These are phyloP conservation scores for Colletotrichum orchidophilum DNA, from an alignment of 2,329 filamentous ascomycete genomes.

Conservation along the genomic window DNA sequence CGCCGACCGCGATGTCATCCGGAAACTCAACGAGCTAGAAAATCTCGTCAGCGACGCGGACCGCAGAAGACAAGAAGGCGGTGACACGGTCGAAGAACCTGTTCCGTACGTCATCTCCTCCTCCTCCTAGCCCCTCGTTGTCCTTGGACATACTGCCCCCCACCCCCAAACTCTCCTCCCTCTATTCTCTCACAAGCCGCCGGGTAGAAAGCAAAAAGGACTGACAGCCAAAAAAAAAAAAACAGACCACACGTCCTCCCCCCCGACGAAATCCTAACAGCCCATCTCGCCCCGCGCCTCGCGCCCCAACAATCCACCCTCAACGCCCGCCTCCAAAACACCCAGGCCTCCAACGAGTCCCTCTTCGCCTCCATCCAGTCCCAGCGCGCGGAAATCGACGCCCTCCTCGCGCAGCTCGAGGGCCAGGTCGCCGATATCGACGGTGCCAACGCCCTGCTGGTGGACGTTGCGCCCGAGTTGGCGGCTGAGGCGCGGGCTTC, in stretches of 20 bases:
- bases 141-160: no score
- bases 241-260: conserved; percentile 65
- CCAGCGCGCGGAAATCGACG: conserved; percentile 65
- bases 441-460: conserved; percentile 60
- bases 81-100: conserved; percentile 42
- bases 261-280: conserved; percentile 59
- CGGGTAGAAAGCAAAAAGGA: background rate
- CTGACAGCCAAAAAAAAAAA: background rate
- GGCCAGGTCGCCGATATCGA: conserved; percentile 63
- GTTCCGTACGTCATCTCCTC: conserved; percentile 52
- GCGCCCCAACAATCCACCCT: conserved; percentile 63
- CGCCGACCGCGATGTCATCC: conserved; percentile 60
- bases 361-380: conserved; percentile 60
- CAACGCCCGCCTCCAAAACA: conserved; percentile 65
- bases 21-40: conserved; percentile 68
- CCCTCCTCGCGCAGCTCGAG: conserved; percentile 60
- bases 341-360: conserved; percentile 64
- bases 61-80: conserved; percentile 45
- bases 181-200: background rate
- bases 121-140: no score
- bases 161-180: background rate
- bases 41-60: conserved; percentile 61
- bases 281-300: conserved; percentile 64
- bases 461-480: conserved; percentile 56
- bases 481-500: conserved; percentile 59